phyloP scores from a whole-genome alignment of 164 flowering plant species.

The Vitis rupestris region DNA sequence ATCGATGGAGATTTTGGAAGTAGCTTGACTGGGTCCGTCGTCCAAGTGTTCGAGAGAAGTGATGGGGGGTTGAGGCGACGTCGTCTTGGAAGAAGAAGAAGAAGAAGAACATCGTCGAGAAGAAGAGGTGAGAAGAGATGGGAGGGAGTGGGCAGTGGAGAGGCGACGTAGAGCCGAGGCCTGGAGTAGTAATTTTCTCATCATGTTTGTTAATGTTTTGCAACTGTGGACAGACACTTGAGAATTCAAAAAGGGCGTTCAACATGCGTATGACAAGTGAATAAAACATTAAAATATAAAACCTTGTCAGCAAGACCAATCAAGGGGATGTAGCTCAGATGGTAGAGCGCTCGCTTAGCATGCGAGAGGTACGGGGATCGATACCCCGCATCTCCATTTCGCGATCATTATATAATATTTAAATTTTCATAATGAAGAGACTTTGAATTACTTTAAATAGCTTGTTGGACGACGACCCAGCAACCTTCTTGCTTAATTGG shows the following conservation, averaged over 20 bases:
- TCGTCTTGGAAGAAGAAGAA: constrained; percentile 17
- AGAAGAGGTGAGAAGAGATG: constrained; percentile 6
- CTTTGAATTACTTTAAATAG: no score
- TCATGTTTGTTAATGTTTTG: constrained; percentile 10
- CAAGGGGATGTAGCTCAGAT: constrained; percentile 95
- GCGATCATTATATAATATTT: no score
- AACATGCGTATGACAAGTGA: no score
- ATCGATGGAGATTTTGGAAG: constrained; percentile 58
- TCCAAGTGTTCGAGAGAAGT: constrained; percentile 35
- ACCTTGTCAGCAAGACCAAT: no score
- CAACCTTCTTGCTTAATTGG: no score
- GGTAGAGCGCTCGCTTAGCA: constrained; percentile 99
- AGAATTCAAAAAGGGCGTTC: no score
- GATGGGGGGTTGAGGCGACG: constrained; percentile 13
- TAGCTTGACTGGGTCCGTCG: constrained; percentile 17
- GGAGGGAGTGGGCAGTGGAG: constrained; percentile 6
- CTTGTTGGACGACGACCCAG: no score
- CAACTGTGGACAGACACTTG: not conserved
- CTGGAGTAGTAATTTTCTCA: constrained; percentile 21
- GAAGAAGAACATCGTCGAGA: constrained; percentile 15
- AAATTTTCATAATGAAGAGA: no score
- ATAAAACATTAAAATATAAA: no score
- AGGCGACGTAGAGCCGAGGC: constrained; percentile 13
- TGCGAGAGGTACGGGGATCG: constrained; percentile 99
- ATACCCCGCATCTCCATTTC: constrained; percentile 81